Evolutionary conservation across 164 flowering plant species (phyloP), one percentile per base, ranked within the genome.

Genomic region (Macadamia tetraphylla): DNA sequence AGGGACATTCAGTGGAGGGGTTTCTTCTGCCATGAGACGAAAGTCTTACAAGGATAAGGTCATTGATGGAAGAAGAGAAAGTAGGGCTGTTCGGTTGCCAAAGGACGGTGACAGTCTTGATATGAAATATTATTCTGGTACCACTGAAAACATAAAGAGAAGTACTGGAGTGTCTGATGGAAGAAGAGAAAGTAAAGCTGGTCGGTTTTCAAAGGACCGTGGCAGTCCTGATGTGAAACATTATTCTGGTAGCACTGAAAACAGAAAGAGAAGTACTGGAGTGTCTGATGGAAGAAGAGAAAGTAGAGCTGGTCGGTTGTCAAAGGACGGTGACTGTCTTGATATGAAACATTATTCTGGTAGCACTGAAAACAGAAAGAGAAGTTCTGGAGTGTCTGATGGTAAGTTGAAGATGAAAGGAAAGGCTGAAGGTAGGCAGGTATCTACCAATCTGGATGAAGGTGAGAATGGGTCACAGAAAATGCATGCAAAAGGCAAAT

Each of bases 401-500:
- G 30, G 15, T 58, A 71, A 65, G 51, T 52, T 14, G 60, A 73
- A 52, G 62, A 14, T 68, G 10, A 75, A 64, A 57, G 62, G 29
- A 9, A 75, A 56, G 64, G 46, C 53, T 40, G 65, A 30, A 15
- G 43, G 29, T 40, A 70, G 65, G 66, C 10, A 29, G 67, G 68
- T 66, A 62, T 46, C 29, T 69, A 29, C 23, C 30, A 40, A 69
- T 65, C 17, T 46, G n/a, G 71, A 62, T 63, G 44, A 29, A 73
- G 70, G 70, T 58, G 62, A 49, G 23, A 64, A 52, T 52, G 70
- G 17, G 70, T 64, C 46, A 31, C 44, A 17, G 66, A 75, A 75
- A 74, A 77, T 74, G 66, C 31, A 44, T 64, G 32, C 42, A 11
- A 72, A 46, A 68, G 67, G 53, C 58, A 78, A 58, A 63, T 6